These are phyloP conservation scores for Sordariomycetes sp. DNA, from an alignment of 2,329 filamentous ascomycete genomes.

Conservation along the genomic window DNA sequence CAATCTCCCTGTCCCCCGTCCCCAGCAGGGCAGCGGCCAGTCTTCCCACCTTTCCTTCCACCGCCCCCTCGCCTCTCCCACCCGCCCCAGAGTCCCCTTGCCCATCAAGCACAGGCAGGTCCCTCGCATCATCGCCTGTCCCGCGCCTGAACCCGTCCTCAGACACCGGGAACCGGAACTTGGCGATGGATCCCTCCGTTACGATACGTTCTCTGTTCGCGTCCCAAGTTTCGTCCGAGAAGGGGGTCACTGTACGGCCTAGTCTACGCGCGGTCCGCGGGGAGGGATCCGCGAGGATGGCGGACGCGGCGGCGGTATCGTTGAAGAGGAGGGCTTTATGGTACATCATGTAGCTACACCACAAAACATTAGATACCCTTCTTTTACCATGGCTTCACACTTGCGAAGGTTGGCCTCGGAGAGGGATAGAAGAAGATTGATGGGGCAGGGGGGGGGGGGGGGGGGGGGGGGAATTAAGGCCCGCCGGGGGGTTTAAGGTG, in stretches of 20 bases:
- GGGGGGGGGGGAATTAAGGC: too few species aligned
- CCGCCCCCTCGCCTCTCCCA: too few species aligned
- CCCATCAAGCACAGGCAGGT: not conserved
- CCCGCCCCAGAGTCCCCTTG: too few species aligned
- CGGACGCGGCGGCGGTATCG: slow-evolving; percentile 25
- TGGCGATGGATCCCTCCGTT: slow-evolving; percentile 39
- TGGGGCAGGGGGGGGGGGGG: too few species aligned
- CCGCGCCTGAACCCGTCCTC: slow-evolving; percentile 14
- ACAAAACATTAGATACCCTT: too few species aligned
- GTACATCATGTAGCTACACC: slow-evolving; percentile 39
- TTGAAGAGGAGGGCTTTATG: slow-evolving; percentile 36
- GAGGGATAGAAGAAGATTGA: too few species aligned
- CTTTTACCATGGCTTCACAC: too few species aligned
- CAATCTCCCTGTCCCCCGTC: slow-evolving; percentile 46
- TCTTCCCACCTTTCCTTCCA: slow-evolving; percentile 15
- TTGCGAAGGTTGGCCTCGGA: too few species aligned
- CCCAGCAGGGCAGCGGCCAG: slow-evolving; percentile 35
- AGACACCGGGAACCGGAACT: slow-evolving; percentile 35
- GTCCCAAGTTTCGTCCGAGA: slow-evolving; percentile 37
- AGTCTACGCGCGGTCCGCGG: slow-evolving; percentile 37
- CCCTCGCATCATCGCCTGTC: slow-evolving; percentile 7
- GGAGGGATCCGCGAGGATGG: slow-evolving; percentile 31
- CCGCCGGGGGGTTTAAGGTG: too few species aligned
- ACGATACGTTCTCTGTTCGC: slow-evolving; percentile 39
- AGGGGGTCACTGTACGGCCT: slow-evolving; percentile 39